Evolutionary conservation across 2,329 filamentous ascomycete genomes (phyloP).

Genomic region (Colletotrichum euphorbiae): DNA sequence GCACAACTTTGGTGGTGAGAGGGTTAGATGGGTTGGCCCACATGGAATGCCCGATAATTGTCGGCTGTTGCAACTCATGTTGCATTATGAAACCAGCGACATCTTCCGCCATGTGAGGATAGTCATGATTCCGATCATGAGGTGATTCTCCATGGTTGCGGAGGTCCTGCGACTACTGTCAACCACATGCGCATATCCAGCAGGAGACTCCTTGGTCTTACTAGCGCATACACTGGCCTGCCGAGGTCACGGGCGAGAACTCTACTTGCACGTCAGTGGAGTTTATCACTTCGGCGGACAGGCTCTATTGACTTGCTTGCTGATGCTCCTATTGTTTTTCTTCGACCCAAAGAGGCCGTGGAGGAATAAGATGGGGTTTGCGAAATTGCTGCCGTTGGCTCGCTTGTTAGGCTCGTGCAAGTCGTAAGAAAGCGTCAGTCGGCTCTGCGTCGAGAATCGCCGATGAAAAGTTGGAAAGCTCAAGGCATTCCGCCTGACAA

Average conservation of each 20-base stretch:
- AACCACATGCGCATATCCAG: conserved; percentile 32
- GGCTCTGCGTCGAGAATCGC: not conserved
- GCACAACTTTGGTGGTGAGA: too few relatives aligned
- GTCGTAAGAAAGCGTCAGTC: conserved; percentile 64
- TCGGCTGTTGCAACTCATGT: conserved; percentile 76
- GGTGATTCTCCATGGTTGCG: conserved; percentile 94
- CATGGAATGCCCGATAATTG: conserved; percentile 95
- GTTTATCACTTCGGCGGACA: conserved; percentile 30
- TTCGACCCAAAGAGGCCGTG: conserved; percentile 96
- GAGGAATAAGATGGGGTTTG: conserved; percentile 81
- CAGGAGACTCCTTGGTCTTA: conserved; percentile 53
- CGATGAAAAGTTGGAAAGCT: not conserved
- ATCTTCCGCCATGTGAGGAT: conserved; percentile 84
- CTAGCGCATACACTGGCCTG: conserved; percentile 84
- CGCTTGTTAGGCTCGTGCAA: conserved; percentile 67
- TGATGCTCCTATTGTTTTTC: conserved; percentile 93
- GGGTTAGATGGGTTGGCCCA: conserved; percentile 47
- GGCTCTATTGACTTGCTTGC: conserved; percentile 75
- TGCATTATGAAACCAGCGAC: conserved; percentile 81
- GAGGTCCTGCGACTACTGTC: conserved; percentile 71
- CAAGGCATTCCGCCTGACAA: not conserved
- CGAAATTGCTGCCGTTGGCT: conserved; percentile 52
- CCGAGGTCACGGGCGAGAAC: conserved; percentile 83
- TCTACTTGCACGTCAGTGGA: conserved; percentile 57
- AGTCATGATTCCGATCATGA: conserved; percentile 81